Evolutionary conservation across 225 moss, liverwort and hornwort species (phyloP), one percentile per base, ranked within the genome.

Genomic region (Physcomitrellopsis africana): DNA sequence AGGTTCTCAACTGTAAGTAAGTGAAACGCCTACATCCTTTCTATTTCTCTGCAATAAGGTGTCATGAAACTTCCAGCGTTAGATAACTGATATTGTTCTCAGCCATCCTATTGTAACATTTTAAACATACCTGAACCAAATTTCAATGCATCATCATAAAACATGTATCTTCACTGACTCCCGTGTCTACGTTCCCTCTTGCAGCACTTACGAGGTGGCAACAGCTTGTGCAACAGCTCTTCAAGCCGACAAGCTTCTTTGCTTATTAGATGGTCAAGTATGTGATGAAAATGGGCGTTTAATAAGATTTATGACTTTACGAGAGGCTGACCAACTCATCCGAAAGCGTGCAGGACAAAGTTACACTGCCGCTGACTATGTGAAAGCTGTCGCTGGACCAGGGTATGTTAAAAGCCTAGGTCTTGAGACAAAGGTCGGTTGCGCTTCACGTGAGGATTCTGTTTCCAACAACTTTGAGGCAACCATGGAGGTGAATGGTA

Each of bases 1-100:
- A 96, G 82, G 94, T 96, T 72, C 85, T 96, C 52, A 96, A 96
- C 67, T 94, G 96, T 92, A 96, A 96, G 96, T 85, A 88, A 87
- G 96, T 88, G 76, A 65, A 43, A 29, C 54, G 8, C 37, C 76
- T 57, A 29, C 49, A 41, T 70, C 18, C 22, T 46, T 29, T 60
- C 14, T 42, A 19, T 29, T 67, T 65, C 32, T 37, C 54, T 67
- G 24, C 22, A 19, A 9, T 14, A 14, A 24, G 9, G 17, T 13
- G 48, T 55, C 45, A 56, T 56, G 27, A 20, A 18, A 5, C 32
- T 55, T 72, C 37, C 18, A 41, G 19, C 19, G 17, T 70, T 62
- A 69, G 17, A 9, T 64, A n/a, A 63, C 11, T 55, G 16, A 12
- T 19, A 57, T 27, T 44, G 70, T 44, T 78, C 47, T 27, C 53